These are phyloP conservation scores for Cyclostephanos tholiformis DNA, from an alignment of 108 stramenopile genomes.

Conservation along the genomic window DNA sequence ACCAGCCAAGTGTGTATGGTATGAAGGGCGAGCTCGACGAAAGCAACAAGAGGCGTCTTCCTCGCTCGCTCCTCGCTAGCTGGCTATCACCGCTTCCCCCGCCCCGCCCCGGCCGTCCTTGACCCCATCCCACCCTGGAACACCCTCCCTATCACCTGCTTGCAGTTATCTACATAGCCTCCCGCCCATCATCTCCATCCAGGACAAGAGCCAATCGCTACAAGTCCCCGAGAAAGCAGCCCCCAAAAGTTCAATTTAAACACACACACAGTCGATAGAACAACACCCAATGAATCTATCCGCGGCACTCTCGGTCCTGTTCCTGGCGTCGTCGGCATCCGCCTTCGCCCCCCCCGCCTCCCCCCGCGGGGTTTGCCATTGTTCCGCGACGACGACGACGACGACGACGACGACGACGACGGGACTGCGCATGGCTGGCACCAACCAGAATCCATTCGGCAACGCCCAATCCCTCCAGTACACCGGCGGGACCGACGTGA, in stretches of 20 bases:
- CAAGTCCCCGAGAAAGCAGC: too few relatives aligned
- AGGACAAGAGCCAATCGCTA: background rate
- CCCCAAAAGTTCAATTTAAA: too few relatives aligned
- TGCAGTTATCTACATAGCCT: too few relatives aligned
- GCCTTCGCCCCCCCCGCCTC: constrained; percentile 61
- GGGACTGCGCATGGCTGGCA: background rate
- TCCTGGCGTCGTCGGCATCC: constrained; percentile 54
- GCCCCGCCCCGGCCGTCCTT: background rate
- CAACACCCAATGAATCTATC: constrained; percentile 66
- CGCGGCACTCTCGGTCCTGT: constrained; percentile 54
- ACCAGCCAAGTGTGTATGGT: too few relatives aligned
- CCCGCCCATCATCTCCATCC: background rate
- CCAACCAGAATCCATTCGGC: constrained; percentile 69
- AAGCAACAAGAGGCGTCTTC: too few relatives aligned
- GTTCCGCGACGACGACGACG: too few relatives aligned
- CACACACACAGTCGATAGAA: too few relatives aligned
- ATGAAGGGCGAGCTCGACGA: too few relatives aligned
- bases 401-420: background rate
- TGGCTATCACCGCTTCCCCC: too few relatives aligned
- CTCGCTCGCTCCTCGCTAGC: too few relatives aligned
- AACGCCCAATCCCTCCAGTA: constrained; percentile 68
- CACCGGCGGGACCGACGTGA: constrained; percentile 75
- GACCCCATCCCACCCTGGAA: background rate
- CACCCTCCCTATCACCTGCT: too few relatives aligned
- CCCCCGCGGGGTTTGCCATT: constrained; percentile 16